Evolutionary conservation across 495 filamentous ascomycete genomes (phyloP).

Genomic region (Cercophora sp.): DNA sequence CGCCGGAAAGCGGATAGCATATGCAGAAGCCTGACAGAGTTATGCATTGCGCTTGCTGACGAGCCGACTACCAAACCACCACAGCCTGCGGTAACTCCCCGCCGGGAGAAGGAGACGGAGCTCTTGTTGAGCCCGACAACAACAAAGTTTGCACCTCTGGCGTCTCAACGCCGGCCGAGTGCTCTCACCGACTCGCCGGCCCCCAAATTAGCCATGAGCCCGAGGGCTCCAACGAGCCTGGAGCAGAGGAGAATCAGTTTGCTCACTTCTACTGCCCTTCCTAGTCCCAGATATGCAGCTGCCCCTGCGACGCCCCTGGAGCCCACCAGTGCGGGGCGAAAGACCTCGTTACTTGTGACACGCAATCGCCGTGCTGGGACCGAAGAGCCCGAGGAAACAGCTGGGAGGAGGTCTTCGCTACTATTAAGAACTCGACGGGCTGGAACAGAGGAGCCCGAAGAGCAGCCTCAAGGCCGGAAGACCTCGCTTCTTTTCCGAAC

Average conservation of each 20-base stretch:
- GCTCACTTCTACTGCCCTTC: slow-evolving; percentile 43
- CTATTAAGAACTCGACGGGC: slow-evolving; percentile 41
- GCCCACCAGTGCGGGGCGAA: slow-evolving; percentile 32
- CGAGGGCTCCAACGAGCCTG: slow-evolving; percentile 62
- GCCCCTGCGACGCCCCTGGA: slow-evolving; percentile 29
- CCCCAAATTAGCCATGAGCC: slow-evolving; percentile 44
- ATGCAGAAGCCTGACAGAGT: slow-evolving; percentile 87
- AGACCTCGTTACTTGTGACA: slow-evolving; percentile 43
- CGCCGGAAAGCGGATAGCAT: slow-evolving; percentile 88
- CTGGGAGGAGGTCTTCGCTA: slow-evolving; percentile 43
- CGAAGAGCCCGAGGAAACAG: slow-evolving; percentile 41
- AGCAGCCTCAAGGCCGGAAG: slow-evolving; percentile 34
- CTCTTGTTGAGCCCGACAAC: slow-evolving; percentile 32
- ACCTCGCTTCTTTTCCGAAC: slow-evolving; percentile 35
- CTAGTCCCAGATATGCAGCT: slow-evolving; percentile 35
- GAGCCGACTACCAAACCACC: slow-evolving; percentile 33
- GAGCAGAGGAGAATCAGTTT: slow-evolving; percentile 69
- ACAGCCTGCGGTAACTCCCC: slow-evolving; percentile 27
- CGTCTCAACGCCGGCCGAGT: slow-evolving; percentile 32
- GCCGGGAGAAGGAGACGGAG: slow-evolving; percentile 30
- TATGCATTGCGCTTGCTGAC: slow-evolving; percentile 81
- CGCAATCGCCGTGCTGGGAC: slow-evolving; percentile 40
- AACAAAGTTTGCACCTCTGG: slow-evolving; percentile 30
- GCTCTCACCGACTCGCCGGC: slow-evolving; percentile 27
- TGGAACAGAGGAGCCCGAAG: slow-evolving; percentile 47